phyloP scores from a whole-genome alignment of 2,329 filamentous ascomycete genomes.

The Monilinia polystroma region DNA sequence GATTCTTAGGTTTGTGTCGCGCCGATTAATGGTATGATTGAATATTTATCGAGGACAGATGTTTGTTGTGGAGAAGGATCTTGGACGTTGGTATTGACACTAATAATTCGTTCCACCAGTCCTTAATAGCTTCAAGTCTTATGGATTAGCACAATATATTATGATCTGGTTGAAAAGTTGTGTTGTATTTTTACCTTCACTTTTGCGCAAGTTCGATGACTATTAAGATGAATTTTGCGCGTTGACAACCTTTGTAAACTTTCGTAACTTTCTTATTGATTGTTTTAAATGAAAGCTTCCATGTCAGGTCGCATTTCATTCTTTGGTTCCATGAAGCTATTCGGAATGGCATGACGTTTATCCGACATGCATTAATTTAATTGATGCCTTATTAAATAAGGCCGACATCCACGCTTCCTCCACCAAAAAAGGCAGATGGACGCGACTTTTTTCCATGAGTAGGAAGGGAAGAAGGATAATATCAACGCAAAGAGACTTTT shows the following conservation, averaged over 20 bases:
- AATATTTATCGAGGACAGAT: background rate
- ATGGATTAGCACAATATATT: slow-evolving; percentile 6
- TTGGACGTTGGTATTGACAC: slow-evolving; percentile 4
- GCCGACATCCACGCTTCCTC: slow-evolving; percentile 1
- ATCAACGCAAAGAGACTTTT: slow-evolving; percentile 23
- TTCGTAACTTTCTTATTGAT: slow-evolving; percentile 8
- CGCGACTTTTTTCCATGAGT: slow-evolving; percentile 21
- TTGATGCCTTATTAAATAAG: slow-evolving; percentile 5
- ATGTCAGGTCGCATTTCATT: slow-evolving; percentile 14
- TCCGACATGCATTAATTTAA: background rate
- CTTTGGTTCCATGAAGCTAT: slow-evolving; percentile 24
- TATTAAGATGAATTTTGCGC: background rate
- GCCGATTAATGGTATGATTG: background rate
- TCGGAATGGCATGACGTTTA: slow-evolving; percentile 19
- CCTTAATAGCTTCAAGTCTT: slow-evolving; percentile 11
- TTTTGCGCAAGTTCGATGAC: slow-evolving; percentile 3
- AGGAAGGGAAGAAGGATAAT: slow-evolving; percentile 19
- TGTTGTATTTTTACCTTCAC: background rate
- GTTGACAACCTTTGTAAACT: background rate
- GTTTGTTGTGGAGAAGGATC: background rate
- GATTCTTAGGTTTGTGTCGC: background rate
- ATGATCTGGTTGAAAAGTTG: background rate
- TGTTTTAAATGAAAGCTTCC: slow-evolving; percentile 11
- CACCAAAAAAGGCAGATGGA: slow-evolving; percentile 20
- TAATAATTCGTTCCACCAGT: slow-evolving; percentile 15